phyloP scores from a whole-genome alignment of 1,284 basidiomycete genomes.

The Clitocybe nebularis region DNA sequence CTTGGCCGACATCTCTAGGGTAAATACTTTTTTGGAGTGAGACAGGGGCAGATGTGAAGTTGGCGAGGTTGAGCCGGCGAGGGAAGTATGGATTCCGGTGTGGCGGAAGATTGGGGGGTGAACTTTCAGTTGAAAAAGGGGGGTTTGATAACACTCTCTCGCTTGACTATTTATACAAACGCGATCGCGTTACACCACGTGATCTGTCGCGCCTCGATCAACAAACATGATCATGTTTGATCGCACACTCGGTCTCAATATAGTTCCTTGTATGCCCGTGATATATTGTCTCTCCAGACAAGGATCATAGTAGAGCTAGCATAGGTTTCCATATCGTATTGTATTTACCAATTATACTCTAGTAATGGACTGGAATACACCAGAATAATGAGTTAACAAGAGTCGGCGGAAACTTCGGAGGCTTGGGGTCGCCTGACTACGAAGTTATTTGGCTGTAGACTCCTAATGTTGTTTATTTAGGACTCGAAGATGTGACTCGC shows the following conservation, averaged over 20 bases:
- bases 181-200: conserved; percentile 39
- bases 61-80: conserved; percentile 16
- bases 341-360: no score
- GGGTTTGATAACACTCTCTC: conserved; percentile 30
- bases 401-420: no score
- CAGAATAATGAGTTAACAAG: no score
- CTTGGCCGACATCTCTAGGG: conserved; percentile 27
- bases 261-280: no score
- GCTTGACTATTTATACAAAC: conserved; percentile 37
- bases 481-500: no score
- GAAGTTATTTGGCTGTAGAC: no score
- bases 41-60: neutral
- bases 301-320: no score
- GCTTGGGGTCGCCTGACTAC: no score
- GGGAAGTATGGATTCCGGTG: conserved; percentile 17
- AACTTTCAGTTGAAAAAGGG: conserved; percentile 30
- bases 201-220: conserved; percentile 30
- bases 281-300: no score
- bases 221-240: conserved; percentile 26
- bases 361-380: no score
- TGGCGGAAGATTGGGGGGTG: conserved; percentile 20
- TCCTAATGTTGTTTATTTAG: no score
- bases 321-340: no score
- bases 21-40: conserved; percentile 1
- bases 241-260: conserved; percentile 3